phyloP scores from a whole-genome alignment of 208 protist genomes.

The Zelonia costaricensis region DNA sequence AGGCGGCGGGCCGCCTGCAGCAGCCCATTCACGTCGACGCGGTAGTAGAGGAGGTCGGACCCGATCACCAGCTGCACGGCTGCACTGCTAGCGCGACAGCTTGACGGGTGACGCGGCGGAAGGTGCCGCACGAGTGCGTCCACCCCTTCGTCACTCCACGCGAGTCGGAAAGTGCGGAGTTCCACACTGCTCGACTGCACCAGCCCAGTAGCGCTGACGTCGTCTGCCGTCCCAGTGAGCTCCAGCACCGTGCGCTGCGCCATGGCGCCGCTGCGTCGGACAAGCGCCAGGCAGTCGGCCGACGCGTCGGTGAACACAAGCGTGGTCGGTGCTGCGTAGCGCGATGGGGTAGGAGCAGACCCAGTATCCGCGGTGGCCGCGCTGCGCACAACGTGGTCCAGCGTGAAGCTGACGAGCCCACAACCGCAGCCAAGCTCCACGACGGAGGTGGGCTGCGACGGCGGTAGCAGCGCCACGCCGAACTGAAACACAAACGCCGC shows the following conservation, averaged over 20 bases:
- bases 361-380: background rate
- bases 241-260: conserved; percentile 12
- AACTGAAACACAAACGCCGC: conserved; percentile 53
- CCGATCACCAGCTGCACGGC: conserved; percentile 40
- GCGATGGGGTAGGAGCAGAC: background rate
- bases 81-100: background rate
- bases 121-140: conserved; percentile 13
- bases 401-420: conserved; percentile 56
- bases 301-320: conserved; percentile 60
- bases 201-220: background rate
- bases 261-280: conserved; percentile 22
- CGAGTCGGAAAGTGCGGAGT: conserved; percentile 31
- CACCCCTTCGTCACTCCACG: conserved; percentile 39
- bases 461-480: conserved; percentile 24
- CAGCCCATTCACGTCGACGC: conserved; percentile 50
- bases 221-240: background rate
- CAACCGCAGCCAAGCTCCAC: conserved; percentile 77
- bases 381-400: conserved; percentile 14
- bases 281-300: conserved; percentile 42
- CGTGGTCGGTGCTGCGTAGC: background rate
- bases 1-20: conserved; percentile 40
- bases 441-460: background rate
- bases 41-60: conserved; percentile 77
- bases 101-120: background rate
- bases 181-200: too few species aligned